phyloP scores from a whole-genome alignment of 177 flowering plant species.

The Vitis hybrid region DNA sequence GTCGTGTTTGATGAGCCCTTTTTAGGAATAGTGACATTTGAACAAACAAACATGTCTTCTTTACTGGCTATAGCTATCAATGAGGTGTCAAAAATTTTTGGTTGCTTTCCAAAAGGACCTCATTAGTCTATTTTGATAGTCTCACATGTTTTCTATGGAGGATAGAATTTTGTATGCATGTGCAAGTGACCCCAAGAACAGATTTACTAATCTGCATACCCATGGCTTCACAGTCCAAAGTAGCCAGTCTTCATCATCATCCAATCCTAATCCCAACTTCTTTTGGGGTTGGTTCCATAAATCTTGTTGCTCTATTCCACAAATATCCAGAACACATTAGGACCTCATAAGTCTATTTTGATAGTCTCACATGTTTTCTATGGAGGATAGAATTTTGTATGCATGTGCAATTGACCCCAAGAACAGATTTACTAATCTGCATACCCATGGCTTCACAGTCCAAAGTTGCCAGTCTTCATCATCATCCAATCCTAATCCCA shows the following conservation, averaged over 20 bases:
- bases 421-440: too few relatives aligned
- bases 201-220: too few relatives aligned
- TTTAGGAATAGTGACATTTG: conserved; percentile 31
- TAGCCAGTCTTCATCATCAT: neutral
- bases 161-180: neutral
- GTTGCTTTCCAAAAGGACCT: neutral
- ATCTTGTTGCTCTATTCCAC: too few relatives aligned
- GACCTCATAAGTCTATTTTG: neutral
- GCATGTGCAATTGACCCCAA: too few relatives aligned
- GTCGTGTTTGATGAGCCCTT: conserved; percentile 21
- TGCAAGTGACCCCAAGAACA: too few relatives aligned
- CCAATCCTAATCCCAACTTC: too few relatives aligned
- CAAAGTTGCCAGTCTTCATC: neutral
- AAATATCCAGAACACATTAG: neutral
- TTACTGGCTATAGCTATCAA: conserved; percentile 17
- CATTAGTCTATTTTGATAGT: neutral
- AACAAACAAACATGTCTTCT: conserved; percentile 22
- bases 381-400: neutral
- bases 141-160: conserved; percentile 5
- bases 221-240: neutral
- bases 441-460: neutral
- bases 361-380: conserved; percentile 6
- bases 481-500: too few relatives aligned
- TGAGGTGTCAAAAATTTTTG: conserved; percentile 23
- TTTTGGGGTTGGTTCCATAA: too few relatives aligned